Evolutionary conservation across 495 filamentous ascomycete species (phyloP).

Genomic region (Aspergillus cavernicola): DNA sequence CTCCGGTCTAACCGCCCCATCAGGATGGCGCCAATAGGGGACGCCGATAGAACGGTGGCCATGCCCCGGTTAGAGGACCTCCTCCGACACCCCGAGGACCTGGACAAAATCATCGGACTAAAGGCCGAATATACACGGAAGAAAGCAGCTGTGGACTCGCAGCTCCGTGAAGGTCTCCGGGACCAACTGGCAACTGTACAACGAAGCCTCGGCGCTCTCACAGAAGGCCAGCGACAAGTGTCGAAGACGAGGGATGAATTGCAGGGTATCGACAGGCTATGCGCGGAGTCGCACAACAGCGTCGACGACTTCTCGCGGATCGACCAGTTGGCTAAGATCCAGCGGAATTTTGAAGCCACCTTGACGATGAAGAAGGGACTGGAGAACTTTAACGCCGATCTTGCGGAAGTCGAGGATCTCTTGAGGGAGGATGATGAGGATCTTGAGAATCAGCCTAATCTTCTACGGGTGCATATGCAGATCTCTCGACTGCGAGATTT

Average conservation of each 20-base stretch:
- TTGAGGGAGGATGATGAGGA: conserved; percentile 80
- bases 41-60: conserved; percentile 39
- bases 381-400: conserved; percentile 73
- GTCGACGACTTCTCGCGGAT: conserved; percentile 97
- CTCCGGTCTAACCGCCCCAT: too few relatives aligned
- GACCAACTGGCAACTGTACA: conserved; percentile 93
- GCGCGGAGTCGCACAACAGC: conserved; percentile 92
- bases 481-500: conserved; percentile 90
- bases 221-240: conserved; percentile 82
- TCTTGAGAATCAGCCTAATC: conserved; percentile 84
- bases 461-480: conserved; percentile 83
- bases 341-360: conserved; percentile 89
- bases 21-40: conserved; percentile 38
- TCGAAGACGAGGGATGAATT: conserved; percentile 94
- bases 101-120: conserved; percentile 88
- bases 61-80: conserved; percentile 49
- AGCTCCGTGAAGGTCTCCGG: conserved; percentile 79
- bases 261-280: conserved; percentile 96
- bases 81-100: conserved; percentile 71
- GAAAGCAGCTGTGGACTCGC: conserved; percentile 84
- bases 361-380: conserved; percentile 88
- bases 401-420: conserved; percentile 69
- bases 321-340: conserved; percentile 86
- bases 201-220: conserved; percentile 78
- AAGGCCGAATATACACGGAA: conserved; percentile 93